Evolutionary conservation across 371 early-diverging fungal species (phyloP).

Genomic region (Mortierella sp.): DNA sequence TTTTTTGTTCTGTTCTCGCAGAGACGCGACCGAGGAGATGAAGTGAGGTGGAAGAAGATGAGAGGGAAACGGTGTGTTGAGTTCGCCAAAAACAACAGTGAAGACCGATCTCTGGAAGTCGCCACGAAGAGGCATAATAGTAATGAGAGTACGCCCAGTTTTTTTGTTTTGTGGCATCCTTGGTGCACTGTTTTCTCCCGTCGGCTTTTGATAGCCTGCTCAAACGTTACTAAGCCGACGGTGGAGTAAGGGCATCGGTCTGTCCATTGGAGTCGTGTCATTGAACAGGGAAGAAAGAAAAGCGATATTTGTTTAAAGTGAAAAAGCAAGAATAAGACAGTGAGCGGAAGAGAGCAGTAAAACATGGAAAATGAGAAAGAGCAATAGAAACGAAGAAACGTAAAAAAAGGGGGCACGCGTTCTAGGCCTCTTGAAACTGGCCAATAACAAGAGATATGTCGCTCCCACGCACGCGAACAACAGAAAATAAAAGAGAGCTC

Average conservation of each 20-base stretch:
- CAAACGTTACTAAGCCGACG: neutral
- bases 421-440: neutral
- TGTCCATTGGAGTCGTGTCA: neutral
- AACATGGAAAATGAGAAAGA: neutral
- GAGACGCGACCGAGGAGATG: neutral
- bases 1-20: neutral
- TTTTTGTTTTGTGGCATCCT: neutral
- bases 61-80: neutral
- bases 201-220: neutral
- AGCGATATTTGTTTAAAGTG: neutral
- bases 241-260: neutral
- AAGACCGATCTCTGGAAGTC: no score
- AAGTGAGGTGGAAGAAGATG: neutral
- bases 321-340: neutral
- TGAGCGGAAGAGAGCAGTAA: neutral
- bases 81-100: neutral
- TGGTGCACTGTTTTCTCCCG: neutral
- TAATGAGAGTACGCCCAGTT: neutral
- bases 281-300: neutral
- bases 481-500: neutral
- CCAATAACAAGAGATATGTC: neutral
- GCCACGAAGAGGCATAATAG: neutral
- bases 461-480: slow-evolving; percentile 13
- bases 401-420: neutral
- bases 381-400: neutral